Percentiles rank a stretch among this genome's conserved stretches.
Conservation (phyloP, 2,329 filamentous ascomycete genomes). For the Dactylellina haptotyla region DNA sequence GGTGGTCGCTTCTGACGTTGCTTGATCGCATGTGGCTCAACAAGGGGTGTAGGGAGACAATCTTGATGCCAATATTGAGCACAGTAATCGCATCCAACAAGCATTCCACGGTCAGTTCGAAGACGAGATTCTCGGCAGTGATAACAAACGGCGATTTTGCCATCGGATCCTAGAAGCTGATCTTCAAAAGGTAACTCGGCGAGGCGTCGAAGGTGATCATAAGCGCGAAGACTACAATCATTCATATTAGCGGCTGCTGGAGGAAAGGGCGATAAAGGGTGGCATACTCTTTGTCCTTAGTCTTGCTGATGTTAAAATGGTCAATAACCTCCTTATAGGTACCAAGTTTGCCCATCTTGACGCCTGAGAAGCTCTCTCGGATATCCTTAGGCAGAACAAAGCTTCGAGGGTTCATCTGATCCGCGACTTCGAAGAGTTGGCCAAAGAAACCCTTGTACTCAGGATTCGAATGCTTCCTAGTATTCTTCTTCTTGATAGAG, state of each 20-base stretch:
- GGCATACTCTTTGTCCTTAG: constrained; percentile 70
- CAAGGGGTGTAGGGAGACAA: constrained; percentile 68
- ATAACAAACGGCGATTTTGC: constrained; percentile 79
- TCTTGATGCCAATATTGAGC: constrained; percentile 87
- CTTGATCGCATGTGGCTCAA: constrained; percentile 47
- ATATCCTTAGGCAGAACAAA: constrained; percentile 77
- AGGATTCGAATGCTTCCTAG: constrained; percentile 39
- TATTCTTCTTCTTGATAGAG: constrained; percentile 65
- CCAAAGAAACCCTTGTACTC: constrained; percentile 70
- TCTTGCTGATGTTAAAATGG: constrained; percentile 61
- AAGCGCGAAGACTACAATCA: constrained; percentile 37
- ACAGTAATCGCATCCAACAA: constrained; percentile 88
- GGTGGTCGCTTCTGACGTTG: constrained; percentile 9
- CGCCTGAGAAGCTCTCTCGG: constrained; percentile 80
- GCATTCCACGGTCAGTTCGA: constrained; percentile 70
- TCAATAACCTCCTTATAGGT: constrained; percentile 75
- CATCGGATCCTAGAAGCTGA: constrained; percentile 62
- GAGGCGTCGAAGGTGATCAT: constrained; percentile 33
- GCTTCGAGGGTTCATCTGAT: constrained; percentile 75
- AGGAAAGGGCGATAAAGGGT: background rate
- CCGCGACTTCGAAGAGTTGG: constrained; percentile 71
- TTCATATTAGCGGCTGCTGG: background rate
- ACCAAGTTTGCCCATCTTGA: constrained; percentile 78
- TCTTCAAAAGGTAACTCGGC: constrained; percentile 29
- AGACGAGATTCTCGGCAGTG: constrained; percentile 73